A percentile compares a stretch with the other conserved stretches of the same genome.
Conservation (phyloP, 805 yeast genomes). For the Starmerella vaccinii region DNA sequence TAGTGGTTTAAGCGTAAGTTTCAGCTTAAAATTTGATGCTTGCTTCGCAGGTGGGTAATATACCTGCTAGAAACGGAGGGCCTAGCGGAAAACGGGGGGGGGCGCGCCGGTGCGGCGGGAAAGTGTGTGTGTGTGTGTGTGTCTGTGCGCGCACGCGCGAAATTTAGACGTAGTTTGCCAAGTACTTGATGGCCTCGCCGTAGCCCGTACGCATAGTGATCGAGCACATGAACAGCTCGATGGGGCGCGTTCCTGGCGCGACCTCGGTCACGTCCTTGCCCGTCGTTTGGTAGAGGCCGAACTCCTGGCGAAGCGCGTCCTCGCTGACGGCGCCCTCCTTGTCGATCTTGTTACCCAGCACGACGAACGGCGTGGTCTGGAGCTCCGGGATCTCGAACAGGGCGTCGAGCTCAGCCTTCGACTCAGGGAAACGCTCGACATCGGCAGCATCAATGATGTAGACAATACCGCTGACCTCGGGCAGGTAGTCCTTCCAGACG, state of each 20-base stretch:
- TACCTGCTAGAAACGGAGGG: too few relatives aligned
- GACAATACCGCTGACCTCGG: slow-evolving; percentile 96
- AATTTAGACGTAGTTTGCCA: slow-evolving; percentile 77
- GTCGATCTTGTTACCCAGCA: slow-evolving; percentile 95
- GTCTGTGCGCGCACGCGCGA: too few relatives aligned
- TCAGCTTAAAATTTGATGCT: too few relatives aligned
- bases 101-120: too few relatives aligned
- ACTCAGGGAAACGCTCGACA: slow-evolving; percentile 87
- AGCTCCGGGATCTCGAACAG: slow-evolving; percentile 88
- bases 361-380: slow-evolving; percentile 76
- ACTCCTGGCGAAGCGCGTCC: slow-evolving; percentile 80
- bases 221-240: slow-evolving; percentile 94
- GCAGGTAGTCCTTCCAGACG: slow-evolving; percentile 98
- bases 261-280: slow-evolving; percentile 71
- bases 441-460: slow-evolving; percentile 96
- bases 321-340: slow-evolving; percentile 89
- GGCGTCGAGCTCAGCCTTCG: slow-evolving; percentile 89
- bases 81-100: too few relatives aligned
- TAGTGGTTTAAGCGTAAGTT: neutral
- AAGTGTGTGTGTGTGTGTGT: too few relatives aligned
- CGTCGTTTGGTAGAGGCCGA: slow-evolving; percentile 80
- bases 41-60: too few relatives aligned
- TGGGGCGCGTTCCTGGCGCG: slow-evolving; percentile 64
- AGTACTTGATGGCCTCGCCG: slow-evolving; percentile 97
- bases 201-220: slow-evolving; percentile 98